These are phyloP conservation scores for Rhynchosporium agropyri DNA, from an alignment of 2,329 filamentous ascomycete species.

Conservation along the genomic window DNA sequence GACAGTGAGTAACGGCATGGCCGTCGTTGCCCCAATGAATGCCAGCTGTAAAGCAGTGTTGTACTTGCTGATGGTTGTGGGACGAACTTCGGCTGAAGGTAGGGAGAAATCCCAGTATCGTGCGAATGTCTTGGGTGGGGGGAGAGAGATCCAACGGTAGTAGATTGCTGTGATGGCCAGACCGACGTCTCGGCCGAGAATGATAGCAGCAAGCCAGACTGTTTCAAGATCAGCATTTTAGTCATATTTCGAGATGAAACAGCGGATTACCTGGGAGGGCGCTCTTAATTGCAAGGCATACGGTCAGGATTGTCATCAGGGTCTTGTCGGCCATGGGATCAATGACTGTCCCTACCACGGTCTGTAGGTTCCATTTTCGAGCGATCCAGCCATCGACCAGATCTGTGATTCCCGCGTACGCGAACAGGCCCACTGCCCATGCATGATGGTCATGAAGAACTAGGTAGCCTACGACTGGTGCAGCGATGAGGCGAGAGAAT, in stretches of 20 bases:
- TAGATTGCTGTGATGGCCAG: conserved; percentile 87
- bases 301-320: conserved; percentile 90
- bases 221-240: not conserved
- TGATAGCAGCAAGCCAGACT: conserved; percentile 88
- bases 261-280: conserved; percentile 67
- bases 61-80: conserved; percentile 83
- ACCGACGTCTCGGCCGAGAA: conserved; percentile 84
- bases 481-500: conserved; percentile 78
- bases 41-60: conserved; percentile 92
- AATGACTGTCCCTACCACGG: conserved; percentile 91
- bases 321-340: conserved; percentile 97
- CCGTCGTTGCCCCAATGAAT: conserved; percentile 82
- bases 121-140: conserved; percentile 86
- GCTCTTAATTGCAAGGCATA: conserved; percentile 81
- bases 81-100: conserved; percentile 81
- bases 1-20: conserved; percentile 72
- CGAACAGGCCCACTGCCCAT: conserved; percentile 82
- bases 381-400: conserved; percentile 94
- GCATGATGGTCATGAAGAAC: conserved; percentile 81
- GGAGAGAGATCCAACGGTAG: conserved; percentile 93
- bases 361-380: conserved; percentile 81
- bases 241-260: conserved; percentile 3
- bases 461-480: conserved; percentile 85
- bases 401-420: conserved; percentile 89
- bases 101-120: conserved; percentile 98